Conservation (phyloP, 345 rosid species). For the Rhodomyrtus tomentosa region DNA sequence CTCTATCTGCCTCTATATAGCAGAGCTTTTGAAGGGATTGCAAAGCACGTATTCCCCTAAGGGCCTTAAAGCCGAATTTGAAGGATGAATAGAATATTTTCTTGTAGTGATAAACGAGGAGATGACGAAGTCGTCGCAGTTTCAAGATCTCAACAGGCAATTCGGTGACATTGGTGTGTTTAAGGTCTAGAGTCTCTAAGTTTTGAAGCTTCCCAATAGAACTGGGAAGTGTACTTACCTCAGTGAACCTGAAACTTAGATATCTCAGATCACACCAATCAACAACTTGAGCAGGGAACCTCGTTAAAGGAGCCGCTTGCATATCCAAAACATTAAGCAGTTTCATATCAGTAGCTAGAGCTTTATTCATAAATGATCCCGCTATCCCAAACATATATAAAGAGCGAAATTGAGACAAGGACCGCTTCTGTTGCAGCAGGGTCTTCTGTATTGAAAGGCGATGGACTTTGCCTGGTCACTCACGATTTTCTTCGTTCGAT, state of each 20-base stretch:
- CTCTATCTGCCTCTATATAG: slow-evolving; percentile 18
- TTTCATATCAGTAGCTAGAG: slow-evolving; percentile 1
- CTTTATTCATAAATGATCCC: neutral
- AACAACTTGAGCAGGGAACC: slow-evolving; percentile 19
- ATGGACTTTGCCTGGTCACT: slow-evolving; percentile 22
- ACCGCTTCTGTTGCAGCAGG: slow-evolving; percentile 1
- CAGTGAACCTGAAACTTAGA: slow-evolving; percentile 21
- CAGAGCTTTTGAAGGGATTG: slow-evolving; percentile 28
- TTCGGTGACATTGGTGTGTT: slow-evolving; percentile 18
- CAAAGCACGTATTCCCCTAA: slow-evolving; percentile 11
- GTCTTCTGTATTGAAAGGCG: slow-evolving; percentile 24
- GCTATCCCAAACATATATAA: slow-evolving; percentile 18
- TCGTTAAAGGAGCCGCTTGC: slow-evolving; percentile 15
- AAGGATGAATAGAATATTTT: slow-evolving; percentile 5
- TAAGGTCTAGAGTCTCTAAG: slow-evolving; percentile 36
- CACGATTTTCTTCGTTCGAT: slow-evolving; percentile 1
- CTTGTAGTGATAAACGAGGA: slow-evolving; percentile 23
- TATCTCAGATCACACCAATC: slow-evolving; percentile 18
- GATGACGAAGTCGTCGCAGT: slow-evolving; percentile 25
- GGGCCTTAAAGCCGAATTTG: slow-evolving; percentile 19
- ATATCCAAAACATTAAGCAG: slow-evolving; percentile 28
- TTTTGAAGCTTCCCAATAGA: slow-evolving; percentile 27
- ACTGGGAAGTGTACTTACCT: slow-evolving; percentile 16
- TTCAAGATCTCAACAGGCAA: slow-evolving; percentile 26
- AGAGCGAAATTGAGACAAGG: slow-evolving; percentile 21